Evolutionary conservation across 306 rosid genomes (phyloP).

Genomic region (Rosa chinensis): DNA sequence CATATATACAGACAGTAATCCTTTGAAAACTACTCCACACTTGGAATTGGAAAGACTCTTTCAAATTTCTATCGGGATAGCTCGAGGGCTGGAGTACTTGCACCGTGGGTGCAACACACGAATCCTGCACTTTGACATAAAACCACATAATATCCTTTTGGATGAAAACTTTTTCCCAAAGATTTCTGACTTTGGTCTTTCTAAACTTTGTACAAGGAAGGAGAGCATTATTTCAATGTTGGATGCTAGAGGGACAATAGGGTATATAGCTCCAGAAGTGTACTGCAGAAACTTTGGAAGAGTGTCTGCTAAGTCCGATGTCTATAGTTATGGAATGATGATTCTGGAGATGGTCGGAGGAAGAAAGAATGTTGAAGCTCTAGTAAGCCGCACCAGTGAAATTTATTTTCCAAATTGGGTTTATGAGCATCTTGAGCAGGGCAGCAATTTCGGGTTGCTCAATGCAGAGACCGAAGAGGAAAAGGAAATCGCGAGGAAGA

Average conservation of each 20-base stretch:
- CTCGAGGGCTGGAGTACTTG: constrained; percentile 43
- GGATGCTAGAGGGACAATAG: constrained; percentile 38
- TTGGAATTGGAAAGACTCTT: constrained; percentile 35
- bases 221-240: constrained; percentile 35
- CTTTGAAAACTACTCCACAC: not conserved
- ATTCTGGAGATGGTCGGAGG: constrained; percentile 45
- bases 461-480: constrained; percentile 9
- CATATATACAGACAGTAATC: constrained; percentile 4
- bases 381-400: constrained; percentile 16
- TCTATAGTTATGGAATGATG: constrained; percentile 54
- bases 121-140: constrained; percentile 50
- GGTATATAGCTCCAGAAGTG: constrained; percentile 46
- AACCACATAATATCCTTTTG: constrained; percentile 46
- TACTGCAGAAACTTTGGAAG: constrained; percentile 25
- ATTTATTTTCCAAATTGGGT: constrained; percentile 32
- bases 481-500: constrained; percentile 31
- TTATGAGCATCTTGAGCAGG: constrained; percentile 13
- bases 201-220: constrained; percentile 33
- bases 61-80: constrained; percentile 34
- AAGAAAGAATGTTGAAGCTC: constrained; percentile 17
- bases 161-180: constrained; percentile 39
- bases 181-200: constrained; percentile 43
- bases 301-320: constrained; percentile 46
- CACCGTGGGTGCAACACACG: constrained; percentile 43
- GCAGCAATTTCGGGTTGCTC: constrained; percentile 4